These are phyloP conservation scores for Umbilicaria muhlenbergii DNA, from an alignment of 495 filamentous ascomycete species.

Conservation along the genomic window DNA sequence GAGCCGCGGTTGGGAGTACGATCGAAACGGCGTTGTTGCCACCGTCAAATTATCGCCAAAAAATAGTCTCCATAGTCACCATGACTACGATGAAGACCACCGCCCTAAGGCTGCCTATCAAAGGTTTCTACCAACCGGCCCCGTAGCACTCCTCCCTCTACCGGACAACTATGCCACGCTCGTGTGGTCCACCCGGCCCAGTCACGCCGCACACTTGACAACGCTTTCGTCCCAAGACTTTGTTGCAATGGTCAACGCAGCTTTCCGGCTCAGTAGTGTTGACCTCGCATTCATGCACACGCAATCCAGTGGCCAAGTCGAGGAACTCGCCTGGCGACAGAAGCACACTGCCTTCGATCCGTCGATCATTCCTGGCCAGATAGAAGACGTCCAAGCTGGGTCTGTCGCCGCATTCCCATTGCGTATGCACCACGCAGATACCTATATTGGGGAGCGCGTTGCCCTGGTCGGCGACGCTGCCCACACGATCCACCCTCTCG, in stretches of 20 bases:
- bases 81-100: neutral
- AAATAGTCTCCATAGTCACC: conserved; percentile 17
- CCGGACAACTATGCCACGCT: conserved; percentile 69
- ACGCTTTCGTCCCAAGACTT: conserved; percentile 55
- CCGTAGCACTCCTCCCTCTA: conserved; percentile 78
- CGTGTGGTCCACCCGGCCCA: conserved; percentile 82
- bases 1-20: conserved; percentile 85
- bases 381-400: conserved; percentile 56
- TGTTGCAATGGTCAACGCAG: conserved; percentile 79
- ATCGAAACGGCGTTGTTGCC: conserved; percentile 78
- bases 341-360: conserved; percentile 4
- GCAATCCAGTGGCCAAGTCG: conserved; percentile 41
- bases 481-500: conserved; percentile 86
- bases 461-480: conserved; percentile 89
- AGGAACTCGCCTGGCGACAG: conserved; percentile 69
- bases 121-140: conserved; percentile 83
- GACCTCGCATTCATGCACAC: conserved; percentile 72
- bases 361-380: conserved; percentile 35
- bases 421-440: conserved; percentile 76
- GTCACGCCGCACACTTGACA: conserved; percentile 67
- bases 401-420: conserved; percentile 85
- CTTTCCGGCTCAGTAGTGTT: conserved; percentile 63
- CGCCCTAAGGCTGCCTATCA: conserved; percentile 71
- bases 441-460: conserved; percentile 76
- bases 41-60: conserved; percentile 44